Base-by-base conservation (phyloP, 2,329 filamentous ascomycete species). In the Onygena corvina region DNA sequence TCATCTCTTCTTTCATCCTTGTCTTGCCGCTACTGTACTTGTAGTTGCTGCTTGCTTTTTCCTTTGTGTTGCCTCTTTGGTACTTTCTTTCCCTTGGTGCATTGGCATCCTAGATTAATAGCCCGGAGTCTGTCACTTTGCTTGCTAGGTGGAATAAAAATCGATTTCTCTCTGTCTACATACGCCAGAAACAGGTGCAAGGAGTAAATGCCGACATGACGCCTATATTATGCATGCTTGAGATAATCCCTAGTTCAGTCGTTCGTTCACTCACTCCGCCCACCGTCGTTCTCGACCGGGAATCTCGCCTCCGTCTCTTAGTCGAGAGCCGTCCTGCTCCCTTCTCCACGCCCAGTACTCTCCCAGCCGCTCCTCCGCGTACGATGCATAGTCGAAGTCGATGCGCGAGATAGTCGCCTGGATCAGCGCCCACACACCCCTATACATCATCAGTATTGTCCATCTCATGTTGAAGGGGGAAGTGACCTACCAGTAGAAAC, bases 381-480 rank as follows among this genome's bases (percentile, higher is more conserved):
- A 98, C 6, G 77, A 79, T 36, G 87, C 86, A 64, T 98, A 98
- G 68, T 98, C 89, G 62, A 98, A 98, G 63, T 95, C 86, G 59
- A 98, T 98, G 56, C 90, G 79, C 8, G 86, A 94, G 56, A 98
- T 96, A 49, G 80, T 85, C 2, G 89, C 85, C 71, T 98, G 92
- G 56, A 98, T 96, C 54, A 93, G 71, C 5, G 88, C 84, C 92
- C 92, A 98, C 51, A 95, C 87, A 20, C 92, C 92, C 89, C 84
- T 87, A 65, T 6, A 23, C n/a, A 5, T 16, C 7, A 35, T 6
- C 8, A n/a, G 23, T 27, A 4, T 18, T 38, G 16, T 25, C 16
- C 42, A 9, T 14, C 3, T 31, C 25, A 11, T 20, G 23, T 8
- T 12, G 46, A 3, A 2, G 35, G 8, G n/a, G 7, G n/a, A 21